A percentile compares a stretch with the other conserved stretches of the same genome.
Evolutionary conservation across 2,329 filamentous ascomycete genomes (phyloP).

Genomic region (Stagonosporopsis vannaccii): DNA sequence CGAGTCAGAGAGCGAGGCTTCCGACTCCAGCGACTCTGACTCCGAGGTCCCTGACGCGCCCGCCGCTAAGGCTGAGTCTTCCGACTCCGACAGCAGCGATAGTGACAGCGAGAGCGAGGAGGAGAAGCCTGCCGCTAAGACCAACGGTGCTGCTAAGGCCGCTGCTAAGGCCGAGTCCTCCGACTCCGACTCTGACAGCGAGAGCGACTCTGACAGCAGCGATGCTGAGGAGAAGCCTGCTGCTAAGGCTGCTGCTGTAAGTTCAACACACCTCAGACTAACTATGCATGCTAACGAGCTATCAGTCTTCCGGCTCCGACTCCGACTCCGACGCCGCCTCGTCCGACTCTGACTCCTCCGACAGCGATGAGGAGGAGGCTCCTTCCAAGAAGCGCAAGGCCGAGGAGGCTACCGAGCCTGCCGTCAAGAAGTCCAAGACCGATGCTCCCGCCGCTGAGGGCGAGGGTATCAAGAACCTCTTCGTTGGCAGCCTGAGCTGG

Average conservation of each 20-base stretch:
- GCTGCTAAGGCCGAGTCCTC: constrained; percentile 31
- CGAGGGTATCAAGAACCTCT: constrained; percentile 71
- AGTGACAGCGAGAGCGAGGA: constrained; percentile 36
- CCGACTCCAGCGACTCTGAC: constrained; percentile 44
- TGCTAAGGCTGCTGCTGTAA: constrained; percentile 34
- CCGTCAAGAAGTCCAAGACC: constrained; percentile 75
- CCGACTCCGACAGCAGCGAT: constrained; percentile 43
- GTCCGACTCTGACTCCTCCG: constrained; percentile 38
- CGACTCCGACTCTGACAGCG: constrained; percentile 48
- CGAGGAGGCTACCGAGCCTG: constrained; percentile 56
- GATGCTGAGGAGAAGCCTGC: constrained; percentile 25
- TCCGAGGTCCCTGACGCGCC: constrained; percentile 45
- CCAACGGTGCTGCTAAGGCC: constrained; percentile 10
- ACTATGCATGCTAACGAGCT: constrained; percentile 22
- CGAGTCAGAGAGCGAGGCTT: constrained; percentile 25
- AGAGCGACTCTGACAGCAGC: constrained; percentile 30
- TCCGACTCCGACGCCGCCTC: constrained; percentile 51
- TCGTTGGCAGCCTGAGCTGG: constrained; percentile 91
- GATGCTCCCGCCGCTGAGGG: constrained; percentile 50
- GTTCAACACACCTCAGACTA: background rate
- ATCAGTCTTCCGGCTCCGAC: constrained; percentile 46
- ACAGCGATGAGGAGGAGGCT: constrained; percentile 49
- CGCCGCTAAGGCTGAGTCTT: constrained; percentile 48
- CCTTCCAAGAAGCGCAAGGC: constrained; percentile 75
- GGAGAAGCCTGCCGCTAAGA: constrained; percentile 31